Evolutionary conservation across 208 protist genomes (phyloP).

Genomic region (Trypanosoma cruzi): DNA sequence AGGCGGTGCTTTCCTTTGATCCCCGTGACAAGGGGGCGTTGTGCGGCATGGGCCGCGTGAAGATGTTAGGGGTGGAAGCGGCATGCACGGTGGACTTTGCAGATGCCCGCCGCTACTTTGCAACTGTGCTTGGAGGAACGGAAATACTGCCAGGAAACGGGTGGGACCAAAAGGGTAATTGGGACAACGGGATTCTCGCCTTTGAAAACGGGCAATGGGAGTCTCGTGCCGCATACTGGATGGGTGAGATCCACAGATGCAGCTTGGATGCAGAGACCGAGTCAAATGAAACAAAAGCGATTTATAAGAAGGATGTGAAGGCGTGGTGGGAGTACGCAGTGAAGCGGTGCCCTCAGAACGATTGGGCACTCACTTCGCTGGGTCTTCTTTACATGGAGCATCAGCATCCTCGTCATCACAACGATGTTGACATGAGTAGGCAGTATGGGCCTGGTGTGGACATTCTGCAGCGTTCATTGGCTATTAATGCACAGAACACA

Average conservation of each 20-base stretch:
- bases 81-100: neutral
- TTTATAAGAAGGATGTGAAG: neutral
- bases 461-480: slow-evolving; percentile 36
- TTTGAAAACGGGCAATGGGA: slow-evolving; percentile 4
- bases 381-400: slow-evolving; percentile 21
- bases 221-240: slow-evolving; percentile 21
- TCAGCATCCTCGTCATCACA: neutral
- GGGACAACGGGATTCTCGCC: neutral
- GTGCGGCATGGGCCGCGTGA: slow-evolving; percentile 56
- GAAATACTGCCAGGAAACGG: neutral
- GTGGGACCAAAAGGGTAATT: neutral
- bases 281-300: neutral
- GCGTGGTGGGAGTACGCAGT: slow-evolving; percentile 27
- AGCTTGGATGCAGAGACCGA: neutral
- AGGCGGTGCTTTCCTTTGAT: slow-evolving; percentile 36
- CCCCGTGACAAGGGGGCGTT: slow-evolving; percentile 48
- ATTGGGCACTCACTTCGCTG: slow-evolving; percentile 48
- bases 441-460: slow-evolving; percentile 24
- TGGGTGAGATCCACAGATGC: slow-evolving; percentile 9
- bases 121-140: neutral
- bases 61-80: slow-evolving; percentile 28
- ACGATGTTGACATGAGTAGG: neutral
- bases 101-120: neutral
- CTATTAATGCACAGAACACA: slow-evolving; percentile 46
- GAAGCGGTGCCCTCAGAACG: slow-evolving; percentile 35